Evolutionary conservation across 83 land plant species (phyloP).

Genomic region (Diphasiastrum complanatum): DNA sequence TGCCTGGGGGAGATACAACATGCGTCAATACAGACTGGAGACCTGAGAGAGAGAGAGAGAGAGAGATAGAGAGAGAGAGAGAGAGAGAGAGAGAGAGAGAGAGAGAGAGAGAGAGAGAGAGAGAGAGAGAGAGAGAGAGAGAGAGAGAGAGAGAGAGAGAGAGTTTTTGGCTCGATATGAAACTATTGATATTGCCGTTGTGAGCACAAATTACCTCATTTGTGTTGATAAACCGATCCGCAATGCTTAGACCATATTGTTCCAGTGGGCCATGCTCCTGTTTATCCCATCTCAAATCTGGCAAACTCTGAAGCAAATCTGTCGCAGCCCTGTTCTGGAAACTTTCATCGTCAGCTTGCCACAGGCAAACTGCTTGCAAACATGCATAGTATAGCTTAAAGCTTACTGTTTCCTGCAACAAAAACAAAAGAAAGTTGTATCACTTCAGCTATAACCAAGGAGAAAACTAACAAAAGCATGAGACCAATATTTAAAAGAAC

Average conservation of each 20-base stretch:
- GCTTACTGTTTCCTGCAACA: constrained; percentile 14
- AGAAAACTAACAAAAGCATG: too few species aligned
- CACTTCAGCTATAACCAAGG: too few species aligned
- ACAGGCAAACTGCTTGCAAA: constrained; percentile 15
- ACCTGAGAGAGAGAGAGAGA: too few species aligned
- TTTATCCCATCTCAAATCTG: neutral
- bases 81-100: too few species aligned
- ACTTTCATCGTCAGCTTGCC: constrained; percentile 21
- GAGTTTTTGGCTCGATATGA: too few species aligned
- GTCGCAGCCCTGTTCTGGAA: constrained; percentile 2
- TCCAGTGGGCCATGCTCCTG: constrained; percentile 18
- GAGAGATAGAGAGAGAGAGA: too few species aligned
- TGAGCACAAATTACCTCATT: neutral
- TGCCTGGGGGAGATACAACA: constrained; percentile 12
- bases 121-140: too few species aligned
- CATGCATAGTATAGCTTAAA: constrained; percentile 22
- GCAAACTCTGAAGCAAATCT: neutral
- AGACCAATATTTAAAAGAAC: too few species aligned
- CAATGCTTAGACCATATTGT: constrained; percentile 12
- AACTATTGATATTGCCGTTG: too few species aligned
- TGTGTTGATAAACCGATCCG: constrained; percentile 1
- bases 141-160: too few species aligned
- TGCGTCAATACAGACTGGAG: neutral
- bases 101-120: too few species aligned
- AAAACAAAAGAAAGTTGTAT: neutral